Base-by-base conservation (phyloP, 1,284 basidiomycete species). In the Ustilago cynodontis region DNA sequence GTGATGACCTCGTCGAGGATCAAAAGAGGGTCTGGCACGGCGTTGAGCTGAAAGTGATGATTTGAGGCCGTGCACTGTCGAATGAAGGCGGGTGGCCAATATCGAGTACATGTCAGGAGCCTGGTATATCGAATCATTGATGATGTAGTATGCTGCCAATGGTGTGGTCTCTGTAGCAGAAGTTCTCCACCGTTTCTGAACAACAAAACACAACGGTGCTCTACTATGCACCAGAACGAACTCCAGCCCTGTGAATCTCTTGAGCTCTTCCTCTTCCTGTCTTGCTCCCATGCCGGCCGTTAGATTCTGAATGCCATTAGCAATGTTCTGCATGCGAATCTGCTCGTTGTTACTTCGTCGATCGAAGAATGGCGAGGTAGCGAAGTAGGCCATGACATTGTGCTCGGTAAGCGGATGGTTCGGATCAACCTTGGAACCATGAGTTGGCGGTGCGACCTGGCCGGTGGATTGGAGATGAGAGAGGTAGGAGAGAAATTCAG, bases 301-400 rank as follows among this genome's bases (percentile, higher is more conserved):
- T 10, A 66, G 22, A 26, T 56, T 59, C 39, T 67, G 59, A 20
- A 55, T 45, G 10, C 63, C 68, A 47, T 67, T 76, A 51, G 78
- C 80, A 22, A 81, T 75, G 56, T 82, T 83, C 55, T 85, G 83
- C 83, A 85, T 85, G 11, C 83, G 79, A 33, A 85, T 82, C 70
- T 82, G 77, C 69, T 85, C 81, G 45, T 85, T 85, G 55, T 81
- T 83, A 68, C 78, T 78, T 26, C 76, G 64, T 16, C 77, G 66
- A 33, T 83, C 83, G 65, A 79, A 85, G 65, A 85, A 85, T 18
- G 81, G 81, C 18, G 81, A 82, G 28, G 71, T 80, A 37, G 78
- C 77, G 54, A 85, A 85, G 61, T 85, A 85, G 9, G 81, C 67
- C 65, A 83, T 78, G 3, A 79, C 76, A 41, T 82, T 84, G 59